Base-by-base conservation (phyloP, 768 basidiomycete genomes). In the Pleurotus cornucopiae region DNA sequence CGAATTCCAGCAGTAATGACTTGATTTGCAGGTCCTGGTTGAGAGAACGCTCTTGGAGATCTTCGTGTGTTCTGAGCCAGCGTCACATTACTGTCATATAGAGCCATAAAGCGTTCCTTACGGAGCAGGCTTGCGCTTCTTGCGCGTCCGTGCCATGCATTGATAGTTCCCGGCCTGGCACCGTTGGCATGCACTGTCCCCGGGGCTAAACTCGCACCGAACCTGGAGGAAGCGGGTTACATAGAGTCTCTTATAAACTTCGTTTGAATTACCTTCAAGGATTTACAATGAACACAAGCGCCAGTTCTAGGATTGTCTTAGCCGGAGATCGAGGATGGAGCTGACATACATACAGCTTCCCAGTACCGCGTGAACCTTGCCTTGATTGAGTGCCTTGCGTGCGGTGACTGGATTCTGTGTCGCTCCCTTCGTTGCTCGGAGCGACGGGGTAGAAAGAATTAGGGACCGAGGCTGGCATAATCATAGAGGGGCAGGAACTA, bases 111-210 rank as follows among this genome's bases (percentile, higher is more conserved):
- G 49, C 12, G 23, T 38, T 5, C 66, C 80, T 54, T 67, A 82
- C 82, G 79, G 80, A 45, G 81, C 82, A 55, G 78, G 69, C 64
- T 81, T 80, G 39, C 82, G 76, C 63, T 81, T 83, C 69, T 84
- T 84, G 54, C 82, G 74, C 44, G 64, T 70, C 40, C 79, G 73
- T 4, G 77, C 65, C 23, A 73, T 64, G 58, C 82, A 84, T 54
- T 72, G 66, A 52, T 79, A 71, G 49, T 75, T 73, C 43, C 76
- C 77, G 25, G 69, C 67, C 54, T 72, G 76, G 57, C 82, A 84
- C 20, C 81, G 69, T 47, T 75, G 72, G 61, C 82, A 84, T 13
- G 67, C 68, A 14, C 60, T 66, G 62, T 79, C 72, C n/a, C 78
- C 79, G 4, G 69, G 65, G 23, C 62, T 67, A 57, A 76, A 77